Base-by-base conservation (phyloP, 73 alveolate species). In the Blepharisma stoltei region DNA sequence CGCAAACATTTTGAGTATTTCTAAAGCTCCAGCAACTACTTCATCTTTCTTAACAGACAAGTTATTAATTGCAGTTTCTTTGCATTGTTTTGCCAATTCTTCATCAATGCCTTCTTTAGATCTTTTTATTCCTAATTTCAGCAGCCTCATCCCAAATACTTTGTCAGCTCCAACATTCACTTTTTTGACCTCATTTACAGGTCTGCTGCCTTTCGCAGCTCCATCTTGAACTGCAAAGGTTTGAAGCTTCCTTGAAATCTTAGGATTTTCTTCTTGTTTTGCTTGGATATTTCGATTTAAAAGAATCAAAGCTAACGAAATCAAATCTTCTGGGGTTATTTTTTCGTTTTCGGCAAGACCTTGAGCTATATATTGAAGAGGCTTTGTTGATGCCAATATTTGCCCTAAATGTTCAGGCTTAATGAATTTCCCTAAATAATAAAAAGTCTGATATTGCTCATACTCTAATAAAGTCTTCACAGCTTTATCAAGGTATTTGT, bases 121-220 rank as follows among this genome's bases (percentile, higher is more conserved):
- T 60, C 23, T 60, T 60, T 60, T 14, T 14, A 60, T 38, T 25
- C 73, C 73, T 60, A 18, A 25, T 60, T 60, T 60, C 47, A 60
- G 18, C 14, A 60, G 38, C 4, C 73, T 14, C 46, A 60, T 25
- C 2, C 49, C 73, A 9, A 60, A 60, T 8, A 60, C 45, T 60
- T 60, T 60, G 14, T 60, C 48, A 18, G 73, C 73, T n/a, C 45
- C 23, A 18, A 14, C 11, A 20, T 14, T 60, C 4, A 25, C 23
- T 20, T 20, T 38, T 25, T 60, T 60, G 11, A 25, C 48, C 2
- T 60, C 45, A 18, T n/a, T 25, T 8, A 14, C 18, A 18, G 73
- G 73, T 5, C 73, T 60, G 38, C 46, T 18, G 46, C 73, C 73
- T 8, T 25, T 60, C 2, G 73, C 73, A 18, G 73, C 73, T 60